phyloP scores from a whole-genome alignment of 2,329 filamentous ascomycete genomes.

The Cordyceps cateniannulata region DNA sequence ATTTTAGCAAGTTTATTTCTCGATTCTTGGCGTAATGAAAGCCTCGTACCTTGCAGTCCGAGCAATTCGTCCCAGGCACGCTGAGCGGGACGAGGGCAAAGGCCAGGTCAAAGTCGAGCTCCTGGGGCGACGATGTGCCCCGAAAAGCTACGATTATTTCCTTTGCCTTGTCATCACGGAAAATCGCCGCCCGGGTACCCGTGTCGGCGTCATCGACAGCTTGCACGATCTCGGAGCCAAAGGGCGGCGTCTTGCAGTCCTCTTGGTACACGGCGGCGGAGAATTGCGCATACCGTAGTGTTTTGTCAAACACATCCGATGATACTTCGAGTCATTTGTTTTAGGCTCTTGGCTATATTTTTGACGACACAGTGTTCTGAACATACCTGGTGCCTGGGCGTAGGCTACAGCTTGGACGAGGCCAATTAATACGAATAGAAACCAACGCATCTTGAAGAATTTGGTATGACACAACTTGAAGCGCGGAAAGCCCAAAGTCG shows the following conservation, averaged over 20 bases:
- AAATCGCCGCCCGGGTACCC: slow-evolving; percentile 7
- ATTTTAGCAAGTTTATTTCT: too few species aligned
- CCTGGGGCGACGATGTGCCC: slow-evolving; percentile 31
- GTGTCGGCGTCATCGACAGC: slow-evolving; percentile 29
- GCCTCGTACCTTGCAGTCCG: slow-evolving; percentile 4
- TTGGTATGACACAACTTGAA: not conserved
- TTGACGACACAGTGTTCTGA: not conserved
- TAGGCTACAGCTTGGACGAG: not conserved
- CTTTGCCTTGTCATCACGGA: slow-evolving; percentile 16
- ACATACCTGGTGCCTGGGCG: not conserved
- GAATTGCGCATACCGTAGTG: slow-evolving; percentile 3
- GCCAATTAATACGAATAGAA: not conserved
- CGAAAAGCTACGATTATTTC: slow-evolving; percentile 50
- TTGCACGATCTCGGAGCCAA: slow-evolving; percentile 3
- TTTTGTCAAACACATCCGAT: slow-evolving; percentile 4
- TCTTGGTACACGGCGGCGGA: slow-evolving; percentile 24
- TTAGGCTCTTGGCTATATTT: not conserved
- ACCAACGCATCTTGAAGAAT: not conserved
- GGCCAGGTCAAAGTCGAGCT: slow-evolving; percentile 6
- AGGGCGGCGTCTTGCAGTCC: slow-evolving; percentile 35
- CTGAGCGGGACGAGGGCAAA: slow-evolving; percentile 1
- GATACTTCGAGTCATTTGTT: not conserved
- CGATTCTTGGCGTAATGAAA: not conserved
- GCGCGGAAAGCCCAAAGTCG: too few species aligned
- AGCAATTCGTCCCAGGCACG: not conserved